Evolutionary conservation across 208 protist genomes (phyloP).

Genomic region (Crithidia brevicula): DNA sequence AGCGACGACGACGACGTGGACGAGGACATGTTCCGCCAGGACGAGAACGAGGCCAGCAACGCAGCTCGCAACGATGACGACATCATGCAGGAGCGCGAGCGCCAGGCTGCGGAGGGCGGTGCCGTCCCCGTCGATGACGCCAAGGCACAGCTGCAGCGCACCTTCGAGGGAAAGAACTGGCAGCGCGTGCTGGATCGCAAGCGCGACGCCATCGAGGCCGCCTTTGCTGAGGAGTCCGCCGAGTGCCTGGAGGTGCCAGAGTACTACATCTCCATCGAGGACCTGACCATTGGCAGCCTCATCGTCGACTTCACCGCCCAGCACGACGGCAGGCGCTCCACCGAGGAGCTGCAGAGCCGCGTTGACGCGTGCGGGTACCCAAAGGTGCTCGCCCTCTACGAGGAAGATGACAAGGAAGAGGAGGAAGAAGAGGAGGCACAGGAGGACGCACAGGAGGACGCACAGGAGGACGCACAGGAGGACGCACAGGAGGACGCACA

Average conservation of each 20-base stretch:
- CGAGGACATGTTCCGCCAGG: constrained; percentile 58
- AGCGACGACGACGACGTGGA: constrained; percentile 37
- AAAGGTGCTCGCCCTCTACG: constrained; percentile 57
- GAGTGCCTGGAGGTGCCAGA: constrained; percentile 51
- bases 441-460: constrained; percentile 47
- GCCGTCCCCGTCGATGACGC: constrained; percentile 28
- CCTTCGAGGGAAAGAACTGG: constrained; percentile 73
- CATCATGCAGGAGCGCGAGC: constrained; percentile 41
- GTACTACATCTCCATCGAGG: constrained; percentile 54
- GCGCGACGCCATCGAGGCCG: constrained; percentile 58
- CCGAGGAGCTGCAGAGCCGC: constrained; percentile 36
- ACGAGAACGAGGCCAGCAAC: constrained; percentile 14
- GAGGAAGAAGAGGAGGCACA: not conserved
- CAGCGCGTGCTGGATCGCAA: constrained; percentile 62
- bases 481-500: constrained; percentile 7
- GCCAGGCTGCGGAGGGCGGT: constrained; percentile 33
- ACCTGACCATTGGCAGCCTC: constrained; percentile 54
- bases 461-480: constrained; percentile 61
- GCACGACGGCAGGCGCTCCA: constrained; percentile 51
- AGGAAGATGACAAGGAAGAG: constrained; percentile 42
- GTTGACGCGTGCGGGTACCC: constrained; percentile 53
- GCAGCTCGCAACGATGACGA: constrained; percentile 34
- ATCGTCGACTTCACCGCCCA: constrained; percentile 55
- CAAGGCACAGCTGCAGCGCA: constrained; percentile 35
- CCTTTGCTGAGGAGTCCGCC: constrained; percentile 72